These are phyloP conservation scores for Pelargonium myrrhifolium DNA, from an alignment of 441 rosid species.

Conservation along the genomic window DNA sequence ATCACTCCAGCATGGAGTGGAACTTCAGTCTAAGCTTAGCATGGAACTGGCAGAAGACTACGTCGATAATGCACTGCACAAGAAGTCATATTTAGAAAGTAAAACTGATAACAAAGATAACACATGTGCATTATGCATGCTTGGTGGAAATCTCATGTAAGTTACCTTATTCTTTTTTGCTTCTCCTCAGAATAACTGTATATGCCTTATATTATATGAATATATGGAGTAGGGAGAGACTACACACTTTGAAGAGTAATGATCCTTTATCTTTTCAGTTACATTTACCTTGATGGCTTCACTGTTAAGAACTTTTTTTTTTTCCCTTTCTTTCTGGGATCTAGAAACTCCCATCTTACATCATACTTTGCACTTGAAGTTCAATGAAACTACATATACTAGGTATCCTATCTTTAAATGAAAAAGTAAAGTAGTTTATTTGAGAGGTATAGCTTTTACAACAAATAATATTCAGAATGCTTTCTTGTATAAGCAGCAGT, in stretches of 20 bases:
- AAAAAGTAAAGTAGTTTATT: too few relatives aligned
- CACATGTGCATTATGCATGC: not conserved
- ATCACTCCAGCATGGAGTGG: constrained; percentile 13
- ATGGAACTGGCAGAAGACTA: constrained; percentile 6
- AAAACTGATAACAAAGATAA: not conserved
- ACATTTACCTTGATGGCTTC: not conserved
- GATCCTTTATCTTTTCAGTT: not conserved
- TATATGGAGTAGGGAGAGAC: not conserved
- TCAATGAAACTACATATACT: not conserved
- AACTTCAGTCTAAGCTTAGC: not conserved
- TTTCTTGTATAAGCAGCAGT: too few relatives aligned
- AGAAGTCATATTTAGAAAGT: constrained; percentile 1
- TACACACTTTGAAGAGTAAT: not conserved
- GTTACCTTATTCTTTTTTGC: not conserved
- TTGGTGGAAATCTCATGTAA: not conserved
- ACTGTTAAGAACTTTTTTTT: not conserved
- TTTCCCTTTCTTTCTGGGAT: not conserved
- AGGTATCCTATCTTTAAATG: not conserved
- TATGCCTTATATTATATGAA: not conserved
- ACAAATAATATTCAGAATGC: too few relatives aligned
- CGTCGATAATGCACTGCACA: not conserved
- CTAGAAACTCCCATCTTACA: not conserved
- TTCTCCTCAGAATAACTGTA: not conserved
- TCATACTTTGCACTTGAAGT: not conserved
- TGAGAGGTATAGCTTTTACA: too few relatives aligned